A percentile compares a stretch with the other conserved stretches of the same genome.
These are phyloP conservation scores for Thymus mandschuricus DNA, from an alignment of 257 asterid species.

Conservation along the genomic window DNA sequence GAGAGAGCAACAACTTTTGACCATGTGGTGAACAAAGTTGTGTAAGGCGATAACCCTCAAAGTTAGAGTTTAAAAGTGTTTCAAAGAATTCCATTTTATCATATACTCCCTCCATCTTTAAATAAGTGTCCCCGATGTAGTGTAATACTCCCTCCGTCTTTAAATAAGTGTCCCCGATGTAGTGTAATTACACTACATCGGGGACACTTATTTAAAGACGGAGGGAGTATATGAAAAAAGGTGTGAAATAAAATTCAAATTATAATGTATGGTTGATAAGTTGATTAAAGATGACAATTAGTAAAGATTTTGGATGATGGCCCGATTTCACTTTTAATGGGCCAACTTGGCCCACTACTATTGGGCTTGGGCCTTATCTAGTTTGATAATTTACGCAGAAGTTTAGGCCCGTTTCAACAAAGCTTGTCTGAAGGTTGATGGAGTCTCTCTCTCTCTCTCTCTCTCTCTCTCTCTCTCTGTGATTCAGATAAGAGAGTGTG, in stretches of 20 bases:
- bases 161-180: too few species aligned
- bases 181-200: too few species aligned
- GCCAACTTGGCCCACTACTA: background rate
- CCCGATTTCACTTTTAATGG: background rate
- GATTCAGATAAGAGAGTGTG: background rate
- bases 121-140: too few species aligned
- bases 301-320: background rate
- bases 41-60: conserved; percentile 2
- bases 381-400: background rate
- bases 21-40: background rate
- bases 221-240: too few species aligned
- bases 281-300: too few species aligned
- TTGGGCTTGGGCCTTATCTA: background rate
- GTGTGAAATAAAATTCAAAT: too few species aligned
- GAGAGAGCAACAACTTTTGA: conserved; percentile 24
- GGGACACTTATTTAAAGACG: too few species aligned
- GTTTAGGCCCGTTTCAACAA: background rate
- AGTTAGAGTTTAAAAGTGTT: background rate
- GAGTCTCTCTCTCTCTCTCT: background rate
- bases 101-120: too few species aligned
- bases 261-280: too few species aligned
- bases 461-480: background rate
- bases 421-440: too few species aligned
- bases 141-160: too few species aligned
- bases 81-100: background rate